Conservation (phyloP, 1,139 yeast species). For the Zygosaccharomyces sapae region DNA sequence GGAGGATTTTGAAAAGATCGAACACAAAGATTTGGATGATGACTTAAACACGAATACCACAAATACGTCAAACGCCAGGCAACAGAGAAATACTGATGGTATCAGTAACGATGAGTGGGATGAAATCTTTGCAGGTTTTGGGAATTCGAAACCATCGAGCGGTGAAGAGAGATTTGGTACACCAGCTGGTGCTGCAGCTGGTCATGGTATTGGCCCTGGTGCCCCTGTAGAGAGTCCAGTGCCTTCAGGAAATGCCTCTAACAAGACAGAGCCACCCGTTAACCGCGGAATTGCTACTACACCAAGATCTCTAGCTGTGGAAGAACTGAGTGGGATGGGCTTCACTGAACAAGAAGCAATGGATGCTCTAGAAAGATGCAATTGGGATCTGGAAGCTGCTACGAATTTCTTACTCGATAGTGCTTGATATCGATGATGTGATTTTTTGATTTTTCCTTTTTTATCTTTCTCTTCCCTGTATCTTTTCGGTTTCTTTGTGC, state of each 20-base stretch:
- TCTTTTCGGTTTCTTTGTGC: constrained; percentile 1
- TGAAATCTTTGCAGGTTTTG: constrained; percentile 86
- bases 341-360: constrained; percentile 62
- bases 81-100: constrained; percentile 15
- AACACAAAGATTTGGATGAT: constrained; percentile 30
- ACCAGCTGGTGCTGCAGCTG: not conserved
- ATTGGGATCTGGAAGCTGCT: constrained; percentile 79
- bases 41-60: constrained; percentile 32
- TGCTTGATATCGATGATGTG: constrained; percentile 35
- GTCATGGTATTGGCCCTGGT: constrained; percentile 5
- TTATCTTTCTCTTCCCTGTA: not conserved
- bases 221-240: not conserved
- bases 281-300: constrained; percentile 40
- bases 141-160: constrained; percentile 42
- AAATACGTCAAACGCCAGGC: constrained; percentile 7
- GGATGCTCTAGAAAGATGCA: constrained; percentile 62
- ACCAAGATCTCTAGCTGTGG: constrained; percentile 49
- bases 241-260: constrained; percentile 15
- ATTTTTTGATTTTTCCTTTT: not conserved
- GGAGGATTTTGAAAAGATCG: constrained; percentile 30
- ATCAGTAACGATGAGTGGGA: constrained; percentile 80
- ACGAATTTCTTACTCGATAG: constrained; percentile 77
- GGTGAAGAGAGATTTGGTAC: constrained; percentile 2
- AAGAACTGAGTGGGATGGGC: constrained; percentile 87
- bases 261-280: constrained; percentile 14